Conservation (phyloP, 305 asterid genomes). For the Fraxinus sp. region DNA sequence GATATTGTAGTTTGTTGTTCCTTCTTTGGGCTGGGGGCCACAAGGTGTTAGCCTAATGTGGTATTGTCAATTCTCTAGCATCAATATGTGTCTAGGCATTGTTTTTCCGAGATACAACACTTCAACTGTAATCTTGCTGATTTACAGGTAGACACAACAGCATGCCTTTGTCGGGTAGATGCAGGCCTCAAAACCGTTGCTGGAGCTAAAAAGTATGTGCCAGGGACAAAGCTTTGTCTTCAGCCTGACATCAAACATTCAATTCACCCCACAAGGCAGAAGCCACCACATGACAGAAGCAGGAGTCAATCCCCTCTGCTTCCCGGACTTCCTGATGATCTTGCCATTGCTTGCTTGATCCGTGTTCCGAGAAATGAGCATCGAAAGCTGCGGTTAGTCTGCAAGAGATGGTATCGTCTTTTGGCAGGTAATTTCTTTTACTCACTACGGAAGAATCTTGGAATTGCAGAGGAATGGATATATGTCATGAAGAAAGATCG, state of each 20-base stretch:
- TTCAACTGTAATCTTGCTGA: background rate
- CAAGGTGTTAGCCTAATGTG: background rate
- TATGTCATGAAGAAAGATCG: constrained; percentile 62
- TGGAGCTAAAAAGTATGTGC: constrained; percentile 63
- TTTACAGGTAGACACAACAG: constrained; percentile 62
- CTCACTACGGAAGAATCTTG: constrained; percentile 54
- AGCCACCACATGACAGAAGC: constrained; percentile 52
- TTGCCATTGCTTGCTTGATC: constrained; percentile 68
- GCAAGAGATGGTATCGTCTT: constrained; percentile 69
- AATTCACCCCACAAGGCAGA: constrained; percentile 58
- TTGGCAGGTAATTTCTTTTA: constrained; percentile 60
- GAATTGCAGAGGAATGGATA: constrained; percentile 65
- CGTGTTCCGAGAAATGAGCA: constrained; percentile 67
- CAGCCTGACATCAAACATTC: constrained; percentile 62
- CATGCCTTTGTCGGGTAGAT: constrained; percentile 70
- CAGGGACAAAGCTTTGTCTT: constrained; percentile 59
- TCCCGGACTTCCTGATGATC: constrained; percentile 74
- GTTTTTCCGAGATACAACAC: background rate
- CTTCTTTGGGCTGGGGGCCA: background rate
- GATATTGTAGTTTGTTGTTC: background rate
- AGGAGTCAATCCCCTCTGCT: constrained; percentile 54
- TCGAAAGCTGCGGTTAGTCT: constrained; percentile 57
- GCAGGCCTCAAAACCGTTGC: constrained; percentile 65
- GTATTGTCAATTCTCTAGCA: background rate
- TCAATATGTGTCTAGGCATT: background rate